Base-by-base conservation (phyloP, 805 yeast species). In the Myxozyma lipomycoides region DNA sequence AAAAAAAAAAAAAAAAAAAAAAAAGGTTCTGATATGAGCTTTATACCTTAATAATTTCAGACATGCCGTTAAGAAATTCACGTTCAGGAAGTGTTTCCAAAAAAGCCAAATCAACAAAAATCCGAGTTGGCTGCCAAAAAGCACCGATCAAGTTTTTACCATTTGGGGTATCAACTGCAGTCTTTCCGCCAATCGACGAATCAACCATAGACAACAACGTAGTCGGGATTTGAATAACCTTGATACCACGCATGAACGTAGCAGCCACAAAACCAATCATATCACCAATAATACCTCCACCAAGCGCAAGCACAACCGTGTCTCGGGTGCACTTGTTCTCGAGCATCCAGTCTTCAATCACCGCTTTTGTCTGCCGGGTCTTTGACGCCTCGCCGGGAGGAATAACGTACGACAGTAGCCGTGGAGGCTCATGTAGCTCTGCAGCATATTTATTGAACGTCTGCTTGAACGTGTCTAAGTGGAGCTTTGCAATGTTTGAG, bases 191-290 rank as follows among this genome's bases (percentile, higher is more conserved):
- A 61, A 93, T 88, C 3, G 97, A 87, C 9, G 97, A 89, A 68
- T 93, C 98, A 30, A 93, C 98, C 98, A 93, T 93, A 6, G 98
- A 84, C 56, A 93, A 76, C 58, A 93, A 71, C 30, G 96, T 86
- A 4, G 98, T 93, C 49, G 98, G 98, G 25, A 93, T 77, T 69
- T 93, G 98, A 40, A 89, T 83, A 50, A 89, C 88, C 56, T 96
- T 78, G 6, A 93, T 95, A 50, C 98, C 98, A 67, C 98, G 79
- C 98, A 93, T 93, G 68, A 93, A 93, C 1, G 98, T 93, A 28
- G 98, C 91, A n/a, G 98, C 98, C 38, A 93, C 98, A 67, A 81
- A 93, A 3, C 98, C 98, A 59, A 91, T 86, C 98, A 93, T 91
- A 66, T 93, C 98, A 53, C 98, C 98, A 68, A 93, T 91, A 46